Evolutionary conservation across 345 rosid genomes (phyloP).

Genomic region (Kandelia obovata): DNA sequence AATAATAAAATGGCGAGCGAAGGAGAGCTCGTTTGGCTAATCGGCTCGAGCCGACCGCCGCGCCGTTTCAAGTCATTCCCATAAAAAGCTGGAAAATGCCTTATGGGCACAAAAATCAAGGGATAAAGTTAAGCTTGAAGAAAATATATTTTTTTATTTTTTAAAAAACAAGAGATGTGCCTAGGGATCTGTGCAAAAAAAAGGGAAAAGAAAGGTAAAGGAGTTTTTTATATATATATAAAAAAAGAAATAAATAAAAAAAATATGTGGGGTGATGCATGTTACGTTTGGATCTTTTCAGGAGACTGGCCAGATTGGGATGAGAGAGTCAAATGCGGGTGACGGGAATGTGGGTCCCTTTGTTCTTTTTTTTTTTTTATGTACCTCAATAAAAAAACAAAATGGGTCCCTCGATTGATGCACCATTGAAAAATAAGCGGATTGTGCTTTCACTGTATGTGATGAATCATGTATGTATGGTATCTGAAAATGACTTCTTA

Average conservation of each 20-base stretch:
- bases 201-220: background rate
- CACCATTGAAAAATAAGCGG: too few relatives aligned
- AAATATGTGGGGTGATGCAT: background rate
- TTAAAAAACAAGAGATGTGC: background rate
- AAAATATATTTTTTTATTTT: too few relatives aligned
- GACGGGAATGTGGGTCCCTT: slow-evolving; percentile 2
- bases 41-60: slow-evolving; percentile 7
- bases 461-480: too few relatives aligned
- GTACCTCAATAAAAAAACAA: too few relatives aligned
- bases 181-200: slow-evolving; percentile 27
- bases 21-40: background rate
- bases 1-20: too few relatives aligned
- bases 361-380: background rate
- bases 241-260: accelerated
- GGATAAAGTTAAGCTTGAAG: background rate
- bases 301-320: background rate
- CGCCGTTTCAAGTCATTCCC: background rate
- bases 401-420: too few relatives aligned
- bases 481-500: too few relatives aligned
- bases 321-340: slow-evolving; percentile 14
- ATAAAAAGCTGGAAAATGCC: background rate
- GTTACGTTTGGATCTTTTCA: background rate
- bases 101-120: slow-evolving; percentile 26
- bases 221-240: background rate
- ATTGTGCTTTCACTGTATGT: too few relatives aligned